Percentiles rank a stretch among this genome's conserved stretches.
phyloP scores from a whole-genome alignment of 2,329 filamentous ascomycete species.

The Sordariomycetes sp. region DNA sequence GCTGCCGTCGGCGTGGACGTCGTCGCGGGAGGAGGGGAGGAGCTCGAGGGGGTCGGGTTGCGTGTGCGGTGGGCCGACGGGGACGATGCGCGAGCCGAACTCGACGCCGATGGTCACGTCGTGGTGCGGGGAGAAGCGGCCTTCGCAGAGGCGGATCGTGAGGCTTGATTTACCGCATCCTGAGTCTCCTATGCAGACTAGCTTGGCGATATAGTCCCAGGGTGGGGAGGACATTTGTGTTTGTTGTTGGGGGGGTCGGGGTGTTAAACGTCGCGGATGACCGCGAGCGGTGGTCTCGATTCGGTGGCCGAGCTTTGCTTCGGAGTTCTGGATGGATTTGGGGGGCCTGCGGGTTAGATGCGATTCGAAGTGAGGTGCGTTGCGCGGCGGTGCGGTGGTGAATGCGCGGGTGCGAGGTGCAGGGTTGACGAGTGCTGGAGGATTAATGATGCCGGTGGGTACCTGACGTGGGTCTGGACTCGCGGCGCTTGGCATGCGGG shows the following conservation, averaged over 20 bases:
- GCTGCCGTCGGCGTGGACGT: constrained; percentile 7
- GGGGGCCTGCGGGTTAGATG: too few relatives aligned
- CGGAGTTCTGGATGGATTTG: too few relatives aligned
- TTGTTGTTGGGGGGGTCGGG: constrained; percentile 9
- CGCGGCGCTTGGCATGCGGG: too few relatives aligned
- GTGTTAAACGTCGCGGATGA: constrained; percentile 2
- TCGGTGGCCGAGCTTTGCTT: background rate
- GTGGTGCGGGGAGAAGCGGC: constrained; percentile 85
- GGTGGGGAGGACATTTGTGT: constrained; percentile 56
- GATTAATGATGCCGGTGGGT: too few relatives aligned
- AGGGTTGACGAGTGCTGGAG: too few relatives aligned
- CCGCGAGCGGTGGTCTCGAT: background rate
- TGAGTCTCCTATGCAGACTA: constrained; percentile 93
- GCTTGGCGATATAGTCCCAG: constrained; percentile 98
- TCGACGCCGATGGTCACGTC: constrained; percentile 97
- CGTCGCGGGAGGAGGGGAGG: constrained; percentile 6
- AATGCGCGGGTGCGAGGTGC: too few relatives aligned
- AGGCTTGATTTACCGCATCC: constrained; percentile 92
- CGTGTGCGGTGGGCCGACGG: constrained; percentile 69
- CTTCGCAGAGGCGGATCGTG: constrained; percentile 91
- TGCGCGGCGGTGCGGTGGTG: too few relatives aligned
- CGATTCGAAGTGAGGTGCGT: too few relatives aligned
- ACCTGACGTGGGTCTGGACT: too few relatives aligned
- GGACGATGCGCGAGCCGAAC: constrained; percentile 85
- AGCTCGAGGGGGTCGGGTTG: constrained; percentile 17